Conservation (phyloP, 495 filamentous ascomycete genomes). For the Aspergillus kassunensis region DNA sequence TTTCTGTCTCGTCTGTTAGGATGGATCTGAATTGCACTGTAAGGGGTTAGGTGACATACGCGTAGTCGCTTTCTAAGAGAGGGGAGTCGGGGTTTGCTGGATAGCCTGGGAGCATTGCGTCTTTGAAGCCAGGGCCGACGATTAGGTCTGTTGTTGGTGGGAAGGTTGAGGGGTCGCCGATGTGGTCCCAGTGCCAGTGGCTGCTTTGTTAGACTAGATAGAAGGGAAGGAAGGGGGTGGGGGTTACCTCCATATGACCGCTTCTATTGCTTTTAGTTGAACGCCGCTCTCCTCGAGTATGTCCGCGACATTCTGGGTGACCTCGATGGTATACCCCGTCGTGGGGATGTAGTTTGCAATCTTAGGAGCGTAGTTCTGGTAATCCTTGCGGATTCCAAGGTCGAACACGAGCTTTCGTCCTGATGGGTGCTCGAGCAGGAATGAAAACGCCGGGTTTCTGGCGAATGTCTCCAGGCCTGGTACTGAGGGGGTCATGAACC, state of each 20-base stretch:
- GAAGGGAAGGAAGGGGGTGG: background rate
- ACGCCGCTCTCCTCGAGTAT: slow-evolving; percentile 8
- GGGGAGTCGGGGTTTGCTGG: slow-evolving; percentile 38
- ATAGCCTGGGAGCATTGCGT: slow-evolving; percentile 44
- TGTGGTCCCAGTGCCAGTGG: slow-evolving; percentile 59
- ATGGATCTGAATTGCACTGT: background rate
- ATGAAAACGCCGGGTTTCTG: slow-evolving; percentile 14
- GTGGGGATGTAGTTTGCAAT: slow-evolving; percentile 8
- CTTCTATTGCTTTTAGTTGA: slow-evolving; percentile 37
- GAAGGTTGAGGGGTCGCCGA: slow-evolving; percentile 52
- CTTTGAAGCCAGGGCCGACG: slow-evolving; percentile 55
- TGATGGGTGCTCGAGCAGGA: background rate
- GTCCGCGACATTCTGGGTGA: slow-evolving; percentile 1
- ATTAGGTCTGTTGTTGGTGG: slow-evolving; percentile 46
- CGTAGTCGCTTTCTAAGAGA: slow-evolving; percentile 44
- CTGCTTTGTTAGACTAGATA: background rate
- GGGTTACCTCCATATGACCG: slow-evolving; percentile 47
- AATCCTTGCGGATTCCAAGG: slow-evolving; percentile 11
- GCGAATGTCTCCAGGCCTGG: slow-evolving; percentile 18
- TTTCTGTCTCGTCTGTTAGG: background rate
- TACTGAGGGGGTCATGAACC: slow-evolving; percentile 21
- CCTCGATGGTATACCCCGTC: slow-evolving; percentile 1
- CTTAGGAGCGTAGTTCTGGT: slow-evolving; percentile 9
- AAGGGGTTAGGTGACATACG: slow-evolving; percentile 27
- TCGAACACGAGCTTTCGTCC: slow-evolving; percentile 1